Base-by-base conservation (phyloP, 768 basidiomycete species). In the Favolaschia claudopus region DNA sequence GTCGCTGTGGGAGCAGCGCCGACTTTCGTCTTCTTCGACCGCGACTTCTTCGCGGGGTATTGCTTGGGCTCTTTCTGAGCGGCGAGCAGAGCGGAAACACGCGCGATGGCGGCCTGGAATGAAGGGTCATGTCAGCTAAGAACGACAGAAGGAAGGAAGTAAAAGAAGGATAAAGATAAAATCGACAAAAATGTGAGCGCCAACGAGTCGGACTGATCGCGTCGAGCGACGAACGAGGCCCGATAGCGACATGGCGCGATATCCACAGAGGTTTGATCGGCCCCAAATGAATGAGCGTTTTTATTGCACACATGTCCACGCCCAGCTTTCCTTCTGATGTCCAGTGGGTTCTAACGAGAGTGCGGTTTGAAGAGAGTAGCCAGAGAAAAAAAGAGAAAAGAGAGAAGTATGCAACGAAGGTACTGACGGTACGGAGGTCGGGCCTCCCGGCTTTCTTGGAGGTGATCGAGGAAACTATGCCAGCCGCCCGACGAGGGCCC, bases 231-330 rank as follows among this genome's bases (percentile, higher is more conserved):
- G 81, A 82, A 88, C 87, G 85, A 80, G 73, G 77, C 73, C 88
- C 88, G 88, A 90, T 89, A 90, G 89, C 87, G 88, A 88, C 84
- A 85, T 82, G 86, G 82, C 78, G 82, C 79, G 78, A 59, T 83
- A 72, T 77, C 79, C 79, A 72, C 68, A 67, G 76, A 73, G 79
- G 81, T 81, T 86, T 87, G 88, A 88, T 86, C 84, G 81, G 70
- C 81, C 81, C 79, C 72, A 69, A n/a, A 59, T 69, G 73, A 73
- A 74, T 68, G 72, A 73, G 73, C 60, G 74, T 80, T 80, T 67
- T 75, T 94, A 75, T 94, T 87, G 92, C 92, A 94, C 84, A 90
- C 91, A 77, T 91, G 88, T 94, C 92, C 91, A 94, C 92, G 85
- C 92, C 90, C 91, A 83, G 78, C 91, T 82, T 89, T 93, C 90